These are phyloP conservation scores for Phyllosticta citribraziliensis DNA, from an alignment of 2,329 filamentous ascomycete species.

Conservation along the genomic window DNA sequence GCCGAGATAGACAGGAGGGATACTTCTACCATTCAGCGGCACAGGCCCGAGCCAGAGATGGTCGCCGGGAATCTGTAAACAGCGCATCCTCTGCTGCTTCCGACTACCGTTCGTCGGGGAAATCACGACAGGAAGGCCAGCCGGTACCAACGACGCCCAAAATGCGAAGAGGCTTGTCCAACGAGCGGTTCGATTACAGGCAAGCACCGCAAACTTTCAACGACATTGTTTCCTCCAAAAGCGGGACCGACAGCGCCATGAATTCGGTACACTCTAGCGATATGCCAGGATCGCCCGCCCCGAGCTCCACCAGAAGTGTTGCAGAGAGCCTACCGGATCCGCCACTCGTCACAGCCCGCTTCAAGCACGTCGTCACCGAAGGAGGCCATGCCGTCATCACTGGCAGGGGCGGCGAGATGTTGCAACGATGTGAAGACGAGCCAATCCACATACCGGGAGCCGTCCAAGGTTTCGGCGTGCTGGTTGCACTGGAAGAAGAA, in stretches of 20 bases:
- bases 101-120: slow-evolving; percentile 6
- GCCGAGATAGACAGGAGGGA: slow-evolving; percentile 20
- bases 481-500: slow-evolving; percentile 66
- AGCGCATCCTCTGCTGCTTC: slow-evolving; percentile 17
- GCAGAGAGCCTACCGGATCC: slow-evolving; percentile 31
- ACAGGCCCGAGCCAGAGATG: slow-evolving; percentile 16
- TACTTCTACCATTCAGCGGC: slow-evolving; percentile 27
- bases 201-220: slow-evolving; percentile 26
- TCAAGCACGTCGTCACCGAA: slow-evolving; percentile 66
- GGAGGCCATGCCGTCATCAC: slow-evolving; percentile 77
- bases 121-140: background rate
- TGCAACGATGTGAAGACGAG: slow-evolving; percentile 82
- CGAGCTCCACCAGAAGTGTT: slow-evolving; percentile 25
- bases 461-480: slow-evolving; percentile 67
- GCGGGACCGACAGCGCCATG: slow-evolving; percentile 15
- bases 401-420: slow-evolving; percentile 57
- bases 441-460: slow-evolving; percentile 82
- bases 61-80: slow-evolving; percentile 22
- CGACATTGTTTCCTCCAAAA: slow-evolving; percentile 23
- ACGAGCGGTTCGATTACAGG: slow-evolving; percentile 4
- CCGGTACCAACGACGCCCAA: background rate
- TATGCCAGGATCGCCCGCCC: slow-evolving; percentile 16
- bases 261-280: slow-evolving; percentile 14
- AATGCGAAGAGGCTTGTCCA: background rate
- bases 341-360: slow-evolving; percentile 57